Evolutionary conservation across 495 filamentous ascomycete species (phyloP).

Genomic region (Durotheca rogersii): DNA sequence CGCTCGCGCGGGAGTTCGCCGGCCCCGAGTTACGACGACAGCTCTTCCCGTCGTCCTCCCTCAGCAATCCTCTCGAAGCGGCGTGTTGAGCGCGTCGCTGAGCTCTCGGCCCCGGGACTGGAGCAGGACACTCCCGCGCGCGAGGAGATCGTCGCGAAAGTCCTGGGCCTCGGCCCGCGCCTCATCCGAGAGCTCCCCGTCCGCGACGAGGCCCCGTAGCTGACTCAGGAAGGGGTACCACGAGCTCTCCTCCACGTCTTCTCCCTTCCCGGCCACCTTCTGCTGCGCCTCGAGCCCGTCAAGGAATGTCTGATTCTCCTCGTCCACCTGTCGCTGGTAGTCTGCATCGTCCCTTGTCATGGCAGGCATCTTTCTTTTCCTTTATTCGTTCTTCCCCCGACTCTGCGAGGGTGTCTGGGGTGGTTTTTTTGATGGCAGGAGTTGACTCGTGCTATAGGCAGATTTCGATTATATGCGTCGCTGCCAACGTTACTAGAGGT

Average conservation of each 20-base stretch:
- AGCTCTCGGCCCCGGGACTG: constrained; percentile 7
- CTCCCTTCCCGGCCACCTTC: constrained; percentile 4
- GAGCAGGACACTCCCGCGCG: background rate
- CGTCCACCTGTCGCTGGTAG: constrained; percentile 10
- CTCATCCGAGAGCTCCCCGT: constrained; percentile 6
- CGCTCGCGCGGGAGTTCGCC: no score
- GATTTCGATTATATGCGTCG: background rate
- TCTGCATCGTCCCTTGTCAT: constrained; percentile 8
- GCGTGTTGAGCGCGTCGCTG: background rate
- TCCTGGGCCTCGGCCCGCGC: background rate
- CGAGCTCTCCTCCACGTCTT: constrained; percentile 6
- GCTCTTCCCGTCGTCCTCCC: background rate
- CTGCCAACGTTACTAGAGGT: background rate
- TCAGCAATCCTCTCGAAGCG: constrained; percentile 1
- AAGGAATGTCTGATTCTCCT: constrained; percentile 11
- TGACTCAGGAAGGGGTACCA: constrained; percentile 16
- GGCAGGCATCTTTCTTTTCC: background rate
- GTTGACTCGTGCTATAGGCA: no score
- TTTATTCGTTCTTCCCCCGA: background rate
- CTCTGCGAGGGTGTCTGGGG: no score
- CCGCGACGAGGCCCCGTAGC: constrained; percentile 1
- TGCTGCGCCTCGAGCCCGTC: constrained; percentile 9
- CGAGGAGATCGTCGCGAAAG: constrained; percentile 8
- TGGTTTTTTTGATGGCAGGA: no score
- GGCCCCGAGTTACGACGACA: background rate